Percentiles rank a stretch among this genome's conserved stretches.
Evolutionary conservation across 441 rosid species (phyloP).

Genomic region (Pelargonium myrrhifolium): DNA sequence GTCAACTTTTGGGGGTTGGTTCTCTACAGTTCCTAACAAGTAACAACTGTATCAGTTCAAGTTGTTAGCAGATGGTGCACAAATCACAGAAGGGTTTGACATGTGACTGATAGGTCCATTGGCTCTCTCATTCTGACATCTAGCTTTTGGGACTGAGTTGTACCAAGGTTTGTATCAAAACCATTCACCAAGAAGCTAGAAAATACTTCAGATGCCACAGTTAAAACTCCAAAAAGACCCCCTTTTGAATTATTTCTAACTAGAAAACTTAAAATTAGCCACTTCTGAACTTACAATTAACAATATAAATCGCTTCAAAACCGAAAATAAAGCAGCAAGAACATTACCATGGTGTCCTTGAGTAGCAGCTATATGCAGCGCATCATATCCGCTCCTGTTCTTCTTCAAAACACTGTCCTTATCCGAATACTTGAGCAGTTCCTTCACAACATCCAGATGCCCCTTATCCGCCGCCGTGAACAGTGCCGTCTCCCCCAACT

Average conservation of each 20-base stretch:
- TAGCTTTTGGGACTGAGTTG: neutral
- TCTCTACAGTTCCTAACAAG: neutral
- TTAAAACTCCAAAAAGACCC: neutral
- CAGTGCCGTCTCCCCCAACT: constrained; percentile 79
- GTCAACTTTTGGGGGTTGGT: neutral
- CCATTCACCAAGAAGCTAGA: neutral
- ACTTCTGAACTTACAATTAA: neutral
- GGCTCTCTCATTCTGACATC: neutral
- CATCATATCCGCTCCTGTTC: constrained; percentile 65
- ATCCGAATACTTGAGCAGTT: constrained; percentile 66
- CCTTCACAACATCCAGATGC: constrained; percentile 75
- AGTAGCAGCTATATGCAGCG: constrained; percentile 72
- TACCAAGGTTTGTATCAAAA: neutral
- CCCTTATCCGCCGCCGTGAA: constrained; percentile 85
- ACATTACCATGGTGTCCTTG: constrained; percentile 81
- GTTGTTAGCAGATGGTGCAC: no score
- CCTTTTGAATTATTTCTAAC: neutral
- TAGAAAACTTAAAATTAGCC: neutral
- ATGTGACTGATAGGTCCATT: neutral
- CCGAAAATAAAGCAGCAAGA: constrained; percentile 10
- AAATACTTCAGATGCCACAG: neutral
- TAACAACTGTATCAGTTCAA: no score
- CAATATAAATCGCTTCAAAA: neutral
- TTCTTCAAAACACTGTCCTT: constrained; percentile 64
- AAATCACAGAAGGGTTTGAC: neutral